Base-by-base conservation (phyloP, 768 basidiomycete genomes). In the Chalciporus chontae region DNA sequence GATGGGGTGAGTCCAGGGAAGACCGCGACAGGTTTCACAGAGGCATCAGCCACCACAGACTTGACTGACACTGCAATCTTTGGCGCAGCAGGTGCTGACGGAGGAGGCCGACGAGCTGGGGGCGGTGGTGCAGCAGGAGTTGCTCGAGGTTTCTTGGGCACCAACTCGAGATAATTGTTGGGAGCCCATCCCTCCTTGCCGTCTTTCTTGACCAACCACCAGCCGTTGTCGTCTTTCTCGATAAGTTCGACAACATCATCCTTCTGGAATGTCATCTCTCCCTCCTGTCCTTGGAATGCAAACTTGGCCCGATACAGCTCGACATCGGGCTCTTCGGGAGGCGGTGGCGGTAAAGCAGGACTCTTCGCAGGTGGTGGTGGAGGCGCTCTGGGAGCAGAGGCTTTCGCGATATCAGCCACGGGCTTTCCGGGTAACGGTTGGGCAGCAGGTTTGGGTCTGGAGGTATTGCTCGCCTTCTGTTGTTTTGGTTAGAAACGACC, bases 151-250 rank as follows among this genome's bases (percentile, higher is more conserved):
- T 79, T 82, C 18, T 80, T 80, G 15, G 84, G 83, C 5, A 86
- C 79, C 29, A 87, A 77, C 64, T 96, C 94, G 7, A 95, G 82
- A 62, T 94, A 96, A 67, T 92, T 94, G 57, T 86, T 84, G 2
- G 96, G 96, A 17, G 94, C 92, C 94, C 94, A 99, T 13, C 92
- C 96, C 64, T 97, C 93, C 15, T 73, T 70, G 3, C 79, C 79
- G 45, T 76, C 78, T 69, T 87, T 92, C 76, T 86, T 90, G 49
- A 97, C 87, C 27, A 96, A 76, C 95, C 96, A 98, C 96, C 96
- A 99, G 3, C 95, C 96, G 59, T 95, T 95, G 52, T 94, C 83
- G 63, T 87, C 85, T 66, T 96, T 93, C 73, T 95, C 86, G 27
- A 94, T 75, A 17, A 98, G 73, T 71, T 97, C 94, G 1, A 98